Evolutionary conservation across 352 stramenopile genomes (phyloP), one percentile per base, ranked within the genome.

Genomic region (Globisporangium spiculum): DNA sequence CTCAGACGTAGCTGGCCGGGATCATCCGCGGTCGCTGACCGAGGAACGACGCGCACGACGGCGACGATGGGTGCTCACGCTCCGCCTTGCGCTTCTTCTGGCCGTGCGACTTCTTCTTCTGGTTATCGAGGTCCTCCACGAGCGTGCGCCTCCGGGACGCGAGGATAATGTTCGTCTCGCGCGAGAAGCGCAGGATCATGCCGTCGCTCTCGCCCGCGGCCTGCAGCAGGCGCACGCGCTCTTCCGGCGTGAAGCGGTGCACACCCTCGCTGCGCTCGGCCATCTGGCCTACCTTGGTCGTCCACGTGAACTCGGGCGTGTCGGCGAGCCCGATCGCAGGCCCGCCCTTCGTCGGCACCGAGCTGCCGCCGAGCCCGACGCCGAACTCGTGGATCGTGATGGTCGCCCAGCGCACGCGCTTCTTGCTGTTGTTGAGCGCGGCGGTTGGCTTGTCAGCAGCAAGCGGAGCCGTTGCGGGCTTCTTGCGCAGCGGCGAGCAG

Each of bases 131-230:
- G 55, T 80, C 68, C 58, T 88, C 81, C 26, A 77, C 65, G 30
- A 85, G 74, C 14, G 81, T 84, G 50, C 77, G 76, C 56, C 80
- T 68, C 5, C 81, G 78, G 20, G 81, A 89, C 65, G 72, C 70
- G 50, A 88, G 79, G 60, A 88, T 89, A 69, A 89, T 89, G 69
- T 84, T 88, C 0, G 81, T 76, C 70, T 89, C 79, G 5, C 81
- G 71, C 32, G 81, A 84, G 75, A 85, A 88, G 22, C 81, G 81
- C 66, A 86, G 69, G 72, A 89, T 89, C 73, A 89, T 89, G 36
- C 78, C 81, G 26, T 89, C 81, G 60, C 75, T 85, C 61, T 87
- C 80, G 34, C 81, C 81, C 0, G 77, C 79, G 48, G 61, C 63
- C 53, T 84, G 75, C 36, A 89, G 70, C 70, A 89, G 64, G 14